Conservation (phyloP, 2,329 filamentous ascomycete species). For the Calcarisporium arbuscula region DNA sequence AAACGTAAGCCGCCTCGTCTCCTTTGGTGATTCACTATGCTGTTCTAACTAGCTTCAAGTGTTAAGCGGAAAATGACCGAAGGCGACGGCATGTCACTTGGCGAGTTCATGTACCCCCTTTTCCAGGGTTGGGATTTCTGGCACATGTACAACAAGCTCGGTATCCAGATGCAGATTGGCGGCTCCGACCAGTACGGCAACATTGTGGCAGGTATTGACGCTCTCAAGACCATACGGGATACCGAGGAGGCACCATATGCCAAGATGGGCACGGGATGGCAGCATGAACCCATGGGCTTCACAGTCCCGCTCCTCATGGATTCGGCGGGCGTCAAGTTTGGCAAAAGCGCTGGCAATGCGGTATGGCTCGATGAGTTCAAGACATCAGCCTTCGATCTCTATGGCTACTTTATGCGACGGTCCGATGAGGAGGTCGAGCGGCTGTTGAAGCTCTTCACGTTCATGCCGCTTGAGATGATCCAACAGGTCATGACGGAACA, state of each 20-base stretch:
- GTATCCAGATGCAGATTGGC: conserved; percentile 81
- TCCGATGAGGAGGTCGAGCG: conserved; percentile 75
- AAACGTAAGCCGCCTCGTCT: conserved; percentile 58
- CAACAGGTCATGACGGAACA: conserved; percentile 62
- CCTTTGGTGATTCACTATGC: background rate
- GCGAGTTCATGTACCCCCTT: conserved; percentile 88
- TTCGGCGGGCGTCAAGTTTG: conserved; percentile 80
- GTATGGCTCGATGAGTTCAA: conserved; percentile 82
- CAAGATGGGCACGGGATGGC: conserved; percentile 33
- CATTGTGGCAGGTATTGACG: conserved; percentile 83
- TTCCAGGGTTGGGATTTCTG: conserved; percentile 97
- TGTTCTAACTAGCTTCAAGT: conserved; percentile 23
- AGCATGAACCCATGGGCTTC: conserved; percentile 68
- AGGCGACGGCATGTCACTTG: conserved; percentile 87
- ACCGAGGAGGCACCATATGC: conserved; percentile 40
- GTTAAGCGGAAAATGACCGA: conserved; percentile 79
- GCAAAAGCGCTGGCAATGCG: conserved; percentile 90
- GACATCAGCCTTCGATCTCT: conserved; percentile 80
- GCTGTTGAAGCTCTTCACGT: conserved; percentile 85
- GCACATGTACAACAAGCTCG: conserved; percentile 64
- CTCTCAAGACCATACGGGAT: conserved; percentile 67
- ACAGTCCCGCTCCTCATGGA: conserved; percentile 89
- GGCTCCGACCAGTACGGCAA: conserved; percentile 96
- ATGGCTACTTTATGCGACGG: conserved; percentile 81
- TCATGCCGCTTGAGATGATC: conserved; percentile 69